Conservation (phyloP, 345 rosid genomes). For the Pugionium dolabratum region DNA sequence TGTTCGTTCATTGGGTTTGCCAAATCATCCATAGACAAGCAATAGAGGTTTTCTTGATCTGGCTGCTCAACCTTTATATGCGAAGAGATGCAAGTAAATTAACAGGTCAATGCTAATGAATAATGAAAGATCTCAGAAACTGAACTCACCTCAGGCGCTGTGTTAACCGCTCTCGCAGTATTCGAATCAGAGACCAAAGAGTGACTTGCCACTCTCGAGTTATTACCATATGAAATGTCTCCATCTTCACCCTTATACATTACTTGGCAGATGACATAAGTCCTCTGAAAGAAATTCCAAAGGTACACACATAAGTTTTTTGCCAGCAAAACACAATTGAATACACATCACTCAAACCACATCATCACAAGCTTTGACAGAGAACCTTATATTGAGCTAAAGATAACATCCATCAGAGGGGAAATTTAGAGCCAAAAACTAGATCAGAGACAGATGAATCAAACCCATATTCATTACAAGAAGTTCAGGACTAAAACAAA, state of each 20-base stretch:
- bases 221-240: conserved; percentile 4
- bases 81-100: neutral
- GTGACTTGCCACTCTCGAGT: conserved; percentile 10
- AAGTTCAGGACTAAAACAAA: neutral
- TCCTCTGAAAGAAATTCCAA: conserved; percentile 19
- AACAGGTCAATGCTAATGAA: neutral
- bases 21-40: conserved; percentile 21
- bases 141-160: conserved; percentile 18
- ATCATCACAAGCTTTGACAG: neutral
- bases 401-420: no score
- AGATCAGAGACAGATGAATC: neutral
- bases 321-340: neutral
- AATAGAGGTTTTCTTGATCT: neutral
- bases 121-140: conserved; percentile 1
- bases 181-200: conserved; percentile 6
- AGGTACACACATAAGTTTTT: conserved; percentile 10
- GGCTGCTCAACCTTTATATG: conserved; percentile 15
- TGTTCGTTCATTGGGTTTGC: neutral
- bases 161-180: neutral
- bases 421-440: no score
- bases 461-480: neutral
- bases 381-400: no score
- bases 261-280: conserved; percentile 33
- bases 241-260: conserved; percentile 27
- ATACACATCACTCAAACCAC: neutral